Conservation (phyloP, 306 rosid genomes). For the Cyclanthera cordifolia region DNA sequence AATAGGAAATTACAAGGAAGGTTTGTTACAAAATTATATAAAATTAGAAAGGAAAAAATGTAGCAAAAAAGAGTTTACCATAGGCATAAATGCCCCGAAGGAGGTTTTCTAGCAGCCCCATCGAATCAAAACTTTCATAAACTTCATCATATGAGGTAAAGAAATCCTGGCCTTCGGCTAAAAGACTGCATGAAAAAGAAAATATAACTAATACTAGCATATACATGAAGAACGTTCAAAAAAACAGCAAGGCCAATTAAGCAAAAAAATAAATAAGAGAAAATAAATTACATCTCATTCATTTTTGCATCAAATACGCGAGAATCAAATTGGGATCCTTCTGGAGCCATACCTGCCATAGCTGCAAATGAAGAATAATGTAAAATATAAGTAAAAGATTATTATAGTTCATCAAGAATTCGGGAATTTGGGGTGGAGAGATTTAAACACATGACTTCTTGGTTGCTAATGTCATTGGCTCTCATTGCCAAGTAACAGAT, state of each 20-base stretch:
- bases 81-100: slow-evolving; percentile 90
- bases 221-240: neutral
- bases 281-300: slow-evolving; percentile 56
- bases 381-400: neutral
- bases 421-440: no score
- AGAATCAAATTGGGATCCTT: slow-evolving; percentile 79
- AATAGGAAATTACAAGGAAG: neutral
- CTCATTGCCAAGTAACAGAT: no score
- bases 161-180: slow-evolving; percentile 75
- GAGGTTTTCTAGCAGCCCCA: slow-evolving; percentile 86
- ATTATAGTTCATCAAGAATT: neutral
- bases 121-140: slow-evolving; percentile 72
- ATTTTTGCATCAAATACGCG: slow-evolving; percentile 74
- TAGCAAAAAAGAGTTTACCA: slow-evolving; percentile 27
- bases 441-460: no score
- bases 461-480: no score
- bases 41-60: neutral
- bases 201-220: neutral
- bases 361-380: slow-evolving; percentile 27
- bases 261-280: neutral
- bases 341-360: slow-evolving; percentile 85
- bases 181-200: slow-evolving; percentile 32
- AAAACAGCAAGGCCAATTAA: slow-evolving; percentile 16
- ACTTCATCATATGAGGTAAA: slow-evolving; percentile 87
- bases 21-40: neutral